phyloP scores from a whole-genome alignment of 352 stramenopile species.

The Phytopythium delawarense region DNA sequence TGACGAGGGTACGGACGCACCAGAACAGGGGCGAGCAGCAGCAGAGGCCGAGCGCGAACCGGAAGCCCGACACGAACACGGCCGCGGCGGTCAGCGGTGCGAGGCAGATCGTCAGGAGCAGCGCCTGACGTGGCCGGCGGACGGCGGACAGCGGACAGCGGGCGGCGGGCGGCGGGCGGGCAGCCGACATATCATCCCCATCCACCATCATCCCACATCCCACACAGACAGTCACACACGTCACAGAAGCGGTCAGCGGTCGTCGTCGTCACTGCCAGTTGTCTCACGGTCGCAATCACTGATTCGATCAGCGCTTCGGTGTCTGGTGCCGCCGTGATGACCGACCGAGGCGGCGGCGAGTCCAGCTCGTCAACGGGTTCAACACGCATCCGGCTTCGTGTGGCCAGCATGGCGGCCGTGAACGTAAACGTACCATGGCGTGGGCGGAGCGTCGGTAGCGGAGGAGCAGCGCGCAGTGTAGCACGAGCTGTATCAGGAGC shows the following conservation, averaged over 20 bases:
- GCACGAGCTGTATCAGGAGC: conserved; percentile 9
- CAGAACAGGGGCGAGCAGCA: conserved; percentile 32
- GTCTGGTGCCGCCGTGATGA: conserved; percentile 4
- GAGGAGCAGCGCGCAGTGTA: conserved; percentile 7
- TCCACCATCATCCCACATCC: not conserved
- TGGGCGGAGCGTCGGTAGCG: not conserved
- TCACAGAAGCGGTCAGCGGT: not conserved
- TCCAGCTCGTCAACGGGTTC: not conserved
- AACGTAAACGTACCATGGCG: conserved; percentile 2
- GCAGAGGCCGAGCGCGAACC: conserved; percentile 24
- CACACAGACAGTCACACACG: too few relatives aligned
- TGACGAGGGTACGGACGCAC: conserved; percentile 11
- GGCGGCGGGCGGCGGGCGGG: too few relatives aligned
- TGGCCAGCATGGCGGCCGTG: too few relatives aligned
- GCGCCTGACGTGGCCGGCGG: conserved; percentile 2
- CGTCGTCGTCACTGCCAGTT: not conserved
- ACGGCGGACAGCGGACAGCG: not conserved
- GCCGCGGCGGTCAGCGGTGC: conserved; percentile 12
- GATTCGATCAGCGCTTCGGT: not conserved
- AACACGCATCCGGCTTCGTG: too few relatives aligned
- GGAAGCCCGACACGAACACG: conserved; percentile 20
- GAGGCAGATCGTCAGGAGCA: conserved; percentile 6
- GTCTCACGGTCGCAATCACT: conserved; percentile 2
- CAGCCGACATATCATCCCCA: not conserved
- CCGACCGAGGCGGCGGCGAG: not conserved